Percentiles rank a stretch among this genome's conserved stretches.
phyloP scores from a whole-genome alignment of 1,284 basidiomycete species.

The Fomitopsis palustris region DNA sequence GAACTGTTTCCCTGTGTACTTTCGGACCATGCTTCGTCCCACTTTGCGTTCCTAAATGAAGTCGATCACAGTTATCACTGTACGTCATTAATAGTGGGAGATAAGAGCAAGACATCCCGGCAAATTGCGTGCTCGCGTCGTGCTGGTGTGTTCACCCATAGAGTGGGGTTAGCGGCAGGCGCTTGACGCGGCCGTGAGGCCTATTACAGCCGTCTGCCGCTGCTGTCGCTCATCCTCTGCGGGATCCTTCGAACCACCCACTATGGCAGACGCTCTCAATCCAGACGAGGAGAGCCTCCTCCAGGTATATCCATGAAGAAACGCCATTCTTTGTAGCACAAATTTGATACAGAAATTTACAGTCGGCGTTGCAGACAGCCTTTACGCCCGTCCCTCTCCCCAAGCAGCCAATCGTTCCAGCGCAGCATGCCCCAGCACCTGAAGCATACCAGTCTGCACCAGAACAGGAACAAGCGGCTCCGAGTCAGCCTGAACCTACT shows the following conservation, averaged over 20 bases:
- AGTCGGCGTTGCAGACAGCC: slow-evolving; percentile 30
- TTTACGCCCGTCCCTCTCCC: slow-evolving; percentile 22
- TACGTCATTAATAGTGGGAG: too few species aligned
- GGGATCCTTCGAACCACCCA: not conserved
- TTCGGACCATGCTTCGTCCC: too few species aligned
- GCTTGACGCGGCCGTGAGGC: not conserved
- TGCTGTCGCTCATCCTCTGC: not conserved
- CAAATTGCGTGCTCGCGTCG: slow-evolving; percentile 1
- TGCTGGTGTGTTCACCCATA: not conserved
- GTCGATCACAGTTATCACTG: too few species aligned
- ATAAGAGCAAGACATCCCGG: too few species aligned
- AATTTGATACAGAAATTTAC: not conserved
- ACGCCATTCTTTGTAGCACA: too few species aligned
- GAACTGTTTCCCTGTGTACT: too few species aligned
- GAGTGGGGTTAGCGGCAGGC: not conserved
- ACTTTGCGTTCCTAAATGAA: not conserved
- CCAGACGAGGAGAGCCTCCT: slow-evolving; percentile 28
- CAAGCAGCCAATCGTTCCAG: slow-evolving; percentile 20
- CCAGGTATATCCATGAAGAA: slow-evolving; percentile 23
- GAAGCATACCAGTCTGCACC: slow-evolving; percentile 10
- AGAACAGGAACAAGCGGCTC: not conserved
- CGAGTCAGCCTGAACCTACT: not conserved
- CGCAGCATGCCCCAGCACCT: slow-evolving; percentile 14
- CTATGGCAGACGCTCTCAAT: slow-evolving; percentile 27
- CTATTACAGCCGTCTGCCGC: not conserved